Percentiles rank a stretch among this genome's conserved stretches.
phyloP scores from a whole-genome alignment of 441 rosid species.

The Gossypium gossypioides region DNA sequence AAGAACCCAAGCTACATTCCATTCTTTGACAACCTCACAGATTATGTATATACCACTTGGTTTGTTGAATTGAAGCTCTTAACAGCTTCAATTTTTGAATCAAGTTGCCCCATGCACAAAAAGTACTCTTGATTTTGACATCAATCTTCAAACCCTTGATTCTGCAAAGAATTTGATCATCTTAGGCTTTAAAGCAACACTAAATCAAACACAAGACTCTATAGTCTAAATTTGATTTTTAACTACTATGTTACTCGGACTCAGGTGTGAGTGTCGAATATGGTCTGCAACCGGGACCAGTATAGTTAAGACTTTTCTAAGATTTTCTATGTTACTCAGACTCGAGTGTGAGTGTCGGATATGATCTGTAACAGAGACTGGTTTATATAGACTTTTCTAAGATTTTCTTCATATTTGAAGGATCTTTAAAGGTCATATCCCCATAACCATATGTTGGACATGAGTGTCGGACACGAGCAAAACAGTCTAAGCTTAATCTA shows the following conservation, averaged over 20 bases:
- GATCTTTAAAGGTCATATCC: too few relatives aligned
- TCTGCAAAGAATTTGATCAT: constrained; percentile 22
- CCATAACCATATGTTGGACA: too few relatives aligned
- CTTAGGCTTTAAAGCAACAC: background rate
- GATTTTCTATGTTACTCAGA: too few relatives aligned
- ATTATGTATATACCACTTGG: background rate
- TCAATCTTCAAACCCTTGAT: constrained; percentile 21
- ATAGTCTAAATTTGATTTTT: background rate
- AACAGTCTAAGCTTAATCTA: background rate
- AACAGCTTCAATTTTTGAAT: background rate
- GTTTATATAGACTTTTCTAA: too few relatives aligned
- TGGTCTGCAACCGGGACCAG: too few relatives aligned
- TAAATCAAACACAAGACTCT: background rate
- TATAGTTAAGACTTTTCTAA: too few relatives aligned
- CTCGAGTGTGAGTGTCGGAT: too few relatives aligned
- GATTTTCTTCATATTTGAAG: too few relatives aligned
- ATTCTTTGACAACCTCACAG: background rate
- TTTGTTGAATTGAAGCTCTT: constrained; percentile 1
- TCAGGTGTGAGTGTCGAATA: too few relatives aligned
- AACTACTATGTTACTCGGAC: too few relatives aligned
- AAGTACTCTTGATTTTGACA: background rate
- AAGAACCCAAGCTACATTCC: background rate
- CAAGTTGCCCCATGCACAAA: background rate
- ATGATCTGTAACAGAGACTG: too few relatives aligned
- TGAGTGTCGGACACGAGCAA: too few relatives aligned